These are phyloP conservation scores for Phascolomyces articulosus DNA, from an alignment of 371 early-diverging fungal genomes.

Conservation along the genomic window DNA sequence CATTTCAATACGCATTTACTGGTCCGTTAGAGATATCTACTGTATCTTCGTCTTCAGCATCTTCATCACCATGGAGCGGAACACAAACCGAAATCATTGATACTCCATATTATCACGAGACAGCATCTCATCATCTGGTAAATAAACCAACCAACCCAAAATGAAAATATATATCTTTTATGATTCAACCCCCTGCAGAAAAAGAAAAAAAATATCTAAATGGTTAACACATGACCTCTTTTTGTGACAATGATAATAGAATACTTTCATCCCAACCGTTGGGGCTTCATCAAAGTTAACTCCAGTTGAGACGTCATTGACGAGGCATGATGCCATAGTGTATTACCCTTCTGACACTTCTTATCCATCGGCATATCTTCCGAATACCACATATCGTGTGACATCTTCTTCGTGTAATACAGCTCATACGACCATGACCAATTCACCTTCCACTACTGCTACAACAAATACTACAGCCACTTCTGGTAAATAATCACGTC, in stretches of 20 bases:
- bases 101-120: slow-evolving; percentile 1
- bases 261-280: slow-evolving; percentile 6
- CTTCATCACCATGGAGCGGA: background rate
- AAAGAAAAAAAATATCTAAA: no score
- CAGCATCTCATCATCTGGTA: slow-evolving; percentile 5
- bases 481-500: background rate
- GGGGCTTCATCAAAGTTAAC: slow-evolving; percentile 3
- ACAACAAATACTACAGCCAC: background rate
- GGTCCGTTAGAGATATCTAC: background rate
- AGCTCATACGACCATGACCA: background rate
- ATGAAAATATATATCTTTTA: no score
- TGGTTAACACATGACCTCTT: background rate
- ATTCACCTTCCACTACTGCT: background rate
- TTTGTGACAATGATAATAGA: background rate
- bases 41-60: background rate
- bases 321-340: slow-evolving; percentile 15
- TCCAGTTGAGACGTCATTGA: slow-evolving; percentile 10
- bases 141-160: background rate
- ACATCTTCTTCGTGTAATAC: no score
- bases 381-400: background rate
- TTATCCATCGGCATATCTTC: slow-evolving; percentile 11
- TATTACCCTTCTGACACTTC: slow-evolving; percentile 5
- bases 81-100: background rate
- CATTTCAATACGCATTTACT: background rate
- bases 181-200: background rate